phyloP scores from a whole-genome alignment of 2,329 filamentous ascomycete species.

The Curvularia verruculosa region DNA sequence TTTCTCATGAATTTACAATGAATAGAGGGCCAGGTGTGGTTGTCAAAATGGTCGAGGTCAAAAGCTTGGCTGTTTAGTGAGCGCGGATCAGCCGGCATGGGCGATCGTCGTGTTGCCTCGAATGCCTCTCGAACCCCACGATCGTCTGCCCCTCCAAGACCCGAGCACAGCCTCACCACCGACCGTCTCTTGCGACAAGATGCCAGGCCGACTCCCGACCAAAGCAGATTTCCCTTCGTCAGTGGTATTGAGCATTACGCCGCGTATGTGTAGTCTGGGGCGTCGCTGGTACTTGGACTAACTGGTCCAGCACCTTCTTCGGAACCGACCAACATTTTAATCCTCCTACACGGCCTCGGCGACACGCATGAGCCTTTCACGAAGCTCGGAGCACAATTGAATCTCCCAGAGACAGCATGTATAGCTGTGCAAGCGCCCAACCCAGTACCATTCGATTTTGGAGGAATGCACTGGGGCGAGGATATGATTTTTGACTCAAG shows the following conservation, averaged over 20 bases:
- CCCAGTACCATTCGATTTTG: conserved; percentile 70
- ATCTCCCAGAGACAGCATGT: conserved; percentile 77
- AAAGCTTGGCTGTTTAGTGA: conserved; percentile 28
- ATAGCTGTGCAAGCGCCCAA: conserved; percentile 75
- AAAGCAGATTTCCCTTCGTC: conserved; percentile 51
- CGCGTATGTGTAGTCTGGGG: conserved; percentile 48
- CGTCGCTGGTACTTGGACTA: conserved; percentile 13
- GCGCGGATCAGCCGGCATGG: conserved; percentile 23
- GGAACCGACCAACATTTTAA: conserved; percentile 74
- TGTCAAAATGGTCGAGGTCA: not conserved
- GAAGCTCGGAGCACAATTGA: conserved; percentile 69
- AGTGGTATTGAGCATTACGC: conserved; percentile 51
- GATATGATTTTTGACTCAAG: conserved; percentile 62
- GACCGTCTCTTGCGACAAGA: conserved; percentile 25
- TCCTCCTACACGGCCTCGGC: conserved; percentile 85
- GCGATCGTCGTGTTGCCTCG: not conserved
- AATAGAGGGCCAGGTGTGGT: not conserved
- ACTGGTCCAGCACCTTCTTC: conserved; percentile 45
- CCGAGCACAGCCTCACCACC: conserved; percentile 23
- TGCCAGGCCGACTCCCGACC: conserved; percentile 53
- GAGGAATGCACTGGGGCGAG: conserved; percentile 68
- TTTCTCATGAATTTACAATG: too few species aligned
- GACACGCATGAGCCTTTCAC: conserved; percentile 74
- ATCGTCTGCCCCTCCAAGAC: conserved; percentile 17
- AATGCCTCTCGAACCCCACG: not conserved